Base-by-base conservation (phyloP, 257 asterid genomes). In the Marsdenia floribunda region DNA sequence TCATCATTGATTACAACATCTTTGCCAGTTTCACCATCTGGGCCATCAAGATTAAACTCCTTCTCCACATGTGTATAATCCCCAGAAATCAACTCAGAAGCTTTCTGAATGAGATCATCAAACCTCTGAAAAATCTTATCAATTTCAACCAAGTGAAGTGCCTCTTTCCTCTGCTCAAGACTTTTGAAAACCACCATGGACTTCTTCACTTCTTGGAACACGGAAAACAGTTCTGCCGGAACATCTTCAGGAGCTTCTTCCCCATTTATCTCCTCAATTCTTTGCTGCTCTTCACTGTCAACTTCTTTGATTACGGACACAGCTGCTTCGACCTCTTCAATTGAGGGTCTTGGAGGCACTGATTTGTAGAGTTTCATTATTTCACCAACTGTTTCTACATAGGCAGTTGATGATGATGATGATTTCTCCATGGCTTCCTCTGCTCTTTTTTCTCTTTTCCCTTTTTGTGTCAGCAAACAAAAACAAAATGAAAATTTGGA, bases 311-410 rank as follows among this genome's bases (percentile, higher is more conserved):
- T 76, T 4, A 87, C 85, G 60, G 96, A 87, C n/a, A 63, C 55
- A 77, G 97, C 90, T 61, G 96, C 93, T 78, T 86, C 92, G 16
- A 89, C 79, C 37, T 87, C 91, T 57, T 87, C 88, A 42, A 90
- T 71, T 19, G 97, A 83, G 6, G 97, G 93, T 69, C 93, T 79
- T 8, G 87, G 88, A 52, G 93, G 90, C 47, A 89, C 82, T 35
- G 88, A 87, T 76, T 79, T 87, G 86, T 88, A 90, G 77, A 89
- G 78, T 71, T 70, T 77, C 64, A 85, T 89, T 77, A 90, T 90
- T 79, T 91, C 89, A n/a, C 85, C 91, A 13, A 89, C 87, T 10
- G 90, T 68, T 64, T 80, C 84, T 38, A 65, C 80, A n/a, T 60
- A 83, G 52, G 86, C 44, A 55, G 86, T 80, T 3, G 92, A 82